Evolutionary conservation across 2,329 filamentous ascomycete genomes (phyloP), one percentile per base, ranked within the genome.

Genomic region (Aspergillus hortae): DNA sequence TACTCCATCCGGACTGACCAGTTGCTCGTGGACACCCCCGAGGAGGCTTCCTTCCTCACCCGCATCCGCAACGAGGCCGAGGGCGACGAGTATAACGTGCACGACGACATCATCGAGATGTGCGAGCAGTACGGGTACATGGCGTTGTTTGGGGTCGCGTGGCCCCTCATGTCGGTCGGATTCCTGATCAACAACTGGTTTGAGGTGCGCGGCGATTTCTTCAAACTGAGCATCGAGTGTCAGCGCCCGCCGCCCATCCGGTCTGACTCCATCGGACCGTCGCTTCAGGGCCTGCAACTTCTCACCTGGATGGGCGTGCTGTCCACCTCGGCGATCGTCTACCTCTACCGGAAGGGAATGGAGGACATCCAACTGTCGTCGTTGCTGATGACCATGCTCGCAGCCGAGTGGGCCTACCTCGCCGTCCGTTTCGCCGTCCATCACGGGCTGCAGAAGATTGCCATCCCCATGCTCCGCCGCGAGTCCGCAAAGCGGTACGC

Each of bases 151-250:
- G 94, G 90, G 0, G 89, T 94, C 2, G 85, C 96, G 49, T 99
- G 94, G 94, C 94, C 94, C 0, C 77, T 97, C n/a, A 92, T 92
- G 0, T 87, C 88, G 2, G 80, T 90, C 51, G 92, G 88, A 1
- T 97, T 97, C 75, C 76, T 97, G 11, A 77, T 94, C 71, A 97
- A 97, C 75, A 95, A 97, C 74, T 97, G 92, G 91, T 77, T 99
- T 52, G 94, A 97, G 68, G 82, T 97, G 36, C 88, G 94, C 40
- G 90, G 90, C 0, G 94, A 99, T 67, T 92, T 92, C 2, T 82
- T 96, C 74, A 99, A 99, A 71, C 95, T 97, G 62, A 91, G 91
- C 51, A 80, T 90, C 44, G 88, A 92, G 69, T 92, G 90, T 78
- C 88, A 92, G 64, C 86, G 94, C 3, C 94, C 94, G 0, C 90